Base-by-base conservation (phyloP, 2,329 filamentous ascomycete genomes). In the Phaeosphaeriaceae sp. region DNA sequence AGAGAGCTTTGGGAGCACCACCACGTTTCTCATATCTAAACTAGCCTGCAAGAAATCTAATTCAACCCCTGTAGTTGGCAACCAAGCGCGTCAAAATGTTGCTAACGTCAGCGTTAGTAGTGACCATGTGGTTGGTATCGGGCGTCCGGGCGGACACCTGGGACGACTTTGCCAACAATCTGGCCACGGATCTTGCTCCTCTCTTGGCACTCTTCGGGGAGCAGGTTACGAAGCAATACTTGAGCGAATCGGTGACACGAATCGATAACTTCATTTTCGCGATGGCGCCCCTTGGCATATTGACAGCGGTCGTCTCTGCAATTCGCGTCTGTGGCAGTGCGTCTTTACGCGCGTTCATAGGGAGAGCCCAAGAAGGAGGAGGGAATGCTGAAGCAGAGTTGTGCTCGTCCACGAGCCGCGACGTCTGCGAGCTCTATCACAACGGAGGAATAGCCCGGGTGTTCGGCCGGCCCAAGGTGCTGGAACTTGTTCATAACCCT, bases 371-470 rank as follows among this genome's bases (percentile, higher is more conserved):
- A 36, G 76, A 78, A 52, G 66, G 64, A 3, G 42, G 52, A 0
- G 71, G 66, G 0, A 54, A 46, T 0, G 69, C 60, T 0, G 76
- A 80, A 43, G 60, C 67, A 0, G 76, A 79, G 36, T 48, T 79
- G 0, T 74, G 72, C 54, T 70, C 75, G 0, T 78, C 75, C 0
- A 79, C 76, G 0, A 49, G 47, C 3, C 28, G 39, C 9, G 61
- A 63, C 39, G 54, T 66, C 3, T 63, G 57, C 26, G 59, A 64
- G 16, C 37, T 32, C 5, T 45, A 8, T 4, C 4, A 23, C 21
- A 23, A 23, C 8, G 41, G 23, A 15, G 38, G 38, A 9, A 40
- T 40, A 6, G 11, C 13, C 13, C 50, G 57, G 2, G 47, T 58
- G 1, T 29, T 60, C 11, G 54, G 54, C 1, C 36, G 48, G 4